phyloP scores from a whole-genome alignment of 495 filamentous ascomycete genomes.

The Lasiosphaeria ovina region DNA sequence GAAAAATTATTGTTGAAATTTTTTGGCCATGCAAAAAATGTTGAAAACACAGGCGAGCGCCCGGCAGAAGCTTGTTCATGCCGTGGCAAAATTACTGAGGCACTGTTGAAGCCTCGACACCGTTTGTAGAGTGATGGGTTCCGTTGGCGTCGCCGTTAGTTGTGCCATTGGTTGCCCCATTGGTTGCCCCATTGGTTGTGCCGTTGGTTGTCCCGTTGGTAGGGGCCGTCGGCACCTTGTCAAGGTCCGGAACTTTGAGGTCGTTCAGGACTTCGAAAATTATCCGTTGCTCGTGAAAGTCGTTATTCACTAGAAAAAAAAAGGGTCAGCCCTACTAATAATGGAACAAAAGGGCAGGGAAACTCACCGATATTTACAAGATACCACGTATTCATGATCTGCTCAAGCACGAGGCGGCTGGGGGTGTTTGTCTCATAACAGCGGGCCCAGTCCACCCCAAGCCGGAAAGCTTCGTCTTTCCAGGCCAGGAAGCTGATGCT shows the following conservation, averaged over 20 bases:
- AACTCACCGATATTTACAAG: slow-evolving; percentile 89
- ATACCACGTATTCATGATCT: slow-evolving; percentile 86
- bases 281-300: slow-evolving; percentile 75
- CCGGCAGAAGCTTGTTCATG: neutral
- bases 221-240: slow-evolving; percentile 35
- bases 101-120: slow-evolving; percentile 26
- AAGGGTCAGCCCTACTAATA: slow-evolving; percentile 12
- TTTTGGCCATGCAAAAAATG: slow-evolving; percentile 22
- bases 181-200: slow-evolving; percentile 6
- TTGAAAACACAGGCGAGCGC: slow-evolving; percentile 18
- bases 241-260: slow-evolving; percentile 64
- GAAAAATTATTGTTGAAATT: slow-evolving; percentile 17
- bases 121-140: slow-evolving; percentile 10
- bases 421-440: slow-evolving; percentile 77
- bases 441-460: slow-evolving; percentile 91
- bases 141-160: slow-evolving; percentile 20
- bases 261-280: slow-evolving; percentile 88
- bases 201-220: neutral
- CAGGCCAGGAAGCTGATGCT: slow-evolving; percentile 96
- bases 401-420: slow-evolving; percentile 78
- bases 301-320: slow-evolving; percentile 74
- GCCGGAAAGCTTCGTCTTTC: slow-evolving; percentile 95
- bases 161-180: neutral
- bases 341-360: neutral
- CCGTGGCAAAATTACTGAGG: slow-evolving; percentile 18